These are phyloP conservation scores for Elaeagnus macrophylla DNA, from an alignment of 306 rosid genomes.

Conservation along the genomic window DNA sequence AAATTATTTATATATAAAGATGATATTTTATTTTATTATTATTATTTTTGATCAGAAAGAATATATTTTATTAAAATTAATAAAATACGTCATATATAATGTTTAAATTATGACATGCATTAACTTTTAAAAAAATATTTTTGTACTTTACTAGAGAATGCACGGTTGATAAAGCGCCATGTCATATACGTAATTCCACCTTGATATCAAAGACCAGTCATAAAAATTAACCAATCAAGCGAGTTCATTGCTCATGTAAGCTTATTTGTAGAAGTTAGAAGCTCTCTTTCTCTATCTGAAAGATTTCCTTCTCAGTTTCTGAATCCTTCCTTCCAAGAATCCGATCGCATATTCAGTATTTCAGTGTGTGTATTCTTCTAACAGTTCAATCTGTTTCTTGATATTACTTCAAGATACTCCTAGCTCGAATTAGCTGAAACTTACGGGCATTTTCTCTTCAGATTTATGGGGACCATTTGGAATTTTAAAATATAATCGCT, in stretches of 20 bases:
- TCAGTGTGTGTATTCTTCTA: conserved; percentile 1
- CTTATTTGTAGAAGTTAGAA: neutral
- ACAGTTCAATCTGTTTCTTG: conserved; percentile 3
- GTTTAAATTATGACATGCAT: too few relatives aligned
- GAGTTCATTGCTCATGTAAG: neutral
- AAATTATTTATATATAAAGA: too few relatives aligned
- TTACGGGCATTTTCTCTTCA: neutral
- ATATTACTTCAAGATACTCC: neutral
- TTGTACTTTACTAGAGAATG: too few relatives aligned
- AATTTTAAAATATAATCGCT: neutral
- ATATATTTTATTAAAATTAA: too few relatives aligned
- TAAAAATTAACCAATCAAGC: conserved; percentile 20
- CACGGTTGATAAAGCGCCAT: conserved; percentile 25
- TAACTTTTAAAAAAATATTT: too few relatives aligned
- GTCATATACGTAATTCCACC: conserved; percentile 4
- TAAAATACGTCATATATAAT: too few relatives aligned
- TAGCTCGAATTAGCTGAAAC: conserved; percentile 1
- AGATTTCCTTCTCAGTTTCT: conserved; percentile 6
- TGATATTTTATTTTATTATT: too few relatives aligned
- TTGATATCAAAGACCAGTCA: neutral
- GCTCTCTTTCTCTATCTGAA: neutral
- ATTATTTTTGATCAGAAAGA: too few relatives aligned
- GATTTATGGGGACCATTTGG: neutral
- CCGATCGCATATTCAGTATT: conserved; percentile 19
- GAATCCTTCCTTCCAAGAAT: conserved; percentile 13